Conservation (phyloP, 768 basidiomycete genomes). For the Russula sp. region DNA sequence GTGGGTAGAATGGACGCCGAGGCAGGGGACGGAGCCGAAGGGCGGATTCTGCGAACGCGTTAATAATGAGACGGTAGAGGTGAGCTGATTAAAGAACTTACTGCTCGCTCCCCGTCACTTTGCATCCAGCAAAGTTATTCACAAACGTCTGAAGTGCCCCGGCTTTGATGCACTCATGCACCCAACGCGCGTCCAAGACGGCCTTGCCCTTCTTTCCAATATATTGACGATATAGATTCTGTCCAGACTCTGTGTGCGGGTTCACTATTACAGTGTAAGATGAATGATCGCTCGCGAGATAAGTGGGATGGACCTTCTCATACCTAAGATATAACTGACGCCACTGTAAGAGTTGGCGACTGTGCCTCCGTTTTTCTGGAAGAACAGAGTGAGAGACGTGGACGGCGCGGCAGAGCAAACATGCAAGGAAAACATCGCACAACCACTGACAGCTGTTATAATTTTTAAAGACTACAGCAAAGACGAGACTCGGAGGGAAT, state of each 20-base stretch:
- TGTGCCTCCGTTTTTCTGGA: constrained; percentile 72
- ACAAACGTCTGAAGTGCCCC: constrained; percentile 70
- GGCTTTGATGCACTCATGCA: constrained; percentile 69
- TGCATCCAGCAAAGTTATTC: constrained; percentile 77
- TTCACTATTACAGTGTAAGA: constrained; percentile 52
- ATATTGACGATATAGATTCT: constrained; percentile 78
- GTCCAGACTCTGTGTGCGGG: constrained; percentile 73
- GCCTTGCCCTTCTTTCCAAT: constrained; percentile 76
- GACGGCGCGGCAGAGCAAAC: not conserved
- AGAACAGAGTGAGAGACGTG: constrained; percentile 11
- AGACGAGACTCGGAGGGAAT: constrained; percentile 5
- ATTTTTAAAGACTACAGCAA: not conserved
- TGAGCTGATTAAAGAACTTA: constrained; percentile 38
- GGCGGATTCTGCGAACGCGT: constrained; percentile 10
- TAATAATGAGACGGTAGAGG: constrained; percentile 19
- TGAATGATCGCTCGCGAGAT: not conserved
- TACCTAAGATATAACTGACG: constrained; percentile 77
- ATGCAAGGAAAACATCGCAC: not conserved
- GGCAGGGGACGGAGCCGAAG: constrained; percentile 21
- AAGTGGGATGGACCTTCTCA: constrained; percentile 31
- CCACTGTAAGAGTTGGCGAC: constrained; percentile 75
- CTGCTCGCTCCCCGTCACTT: constrained; percentile 72
- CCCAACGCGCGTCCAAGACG: constrained; percentile 71
- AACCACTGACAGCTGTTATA: not conserved
- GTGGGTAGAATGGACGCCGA: constrained; percentile 17